phyloP scores from a whole-genome alignment of 2,329 filamentous ascomycete species.

The Colletotrichum magnum region DNA sequence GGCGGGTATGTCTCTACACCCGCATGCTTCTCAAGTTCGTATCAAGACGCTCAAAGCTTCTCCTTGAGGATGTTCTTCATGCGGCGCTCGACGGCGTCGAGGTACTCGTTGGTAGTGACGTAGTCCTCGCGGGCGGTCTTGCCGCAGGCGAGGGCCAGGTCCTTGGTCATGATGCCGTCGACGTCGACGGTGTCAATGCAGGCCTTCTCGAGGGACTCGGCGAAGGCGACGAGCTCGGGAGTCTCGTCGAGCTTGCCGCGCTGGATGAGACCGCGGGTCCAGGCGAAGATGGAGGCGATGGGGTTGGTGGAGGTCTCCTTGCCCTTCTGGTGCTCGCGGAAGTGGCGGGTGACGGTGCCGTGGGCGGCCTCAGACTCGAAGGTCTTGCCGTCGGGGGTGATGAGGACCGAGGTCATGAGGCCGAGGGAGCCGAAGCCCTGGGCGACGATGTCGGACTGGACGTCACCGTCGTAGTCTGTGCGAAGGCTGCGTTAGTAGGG shows the following conservation, averaged over 20 bases:
- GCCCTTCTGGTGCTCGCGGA: conserved; percentile 98
- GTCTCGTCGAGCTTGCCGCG: conserved; percentile 93
- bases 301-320: conserved; percentile 98
- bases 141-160: conserved; percentile 94
- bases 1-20: not conserved
- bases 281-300: conserved; percentile 98
- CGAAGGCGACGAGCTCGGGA: conserved; percentile 92
- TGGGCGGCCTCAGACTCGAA: conserved; percentile 98
- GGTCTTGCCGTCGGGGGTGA: conserved; percentile 96
- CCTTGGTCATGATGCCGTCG: conserved; percentile 99
- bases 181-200: conserved; percentile 95
- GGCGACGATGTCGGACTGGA: conserved; percentile 98
- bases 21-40: no score
- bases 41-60: conserved; percentile 71
- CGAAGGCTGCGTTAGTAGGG: conserved; percentile 39
- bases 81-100: conserved; percentile 91
- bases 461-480: conserved; percentile 96
- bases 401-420: conserved; percentile 97
- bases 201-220: conserved; percentile 91
- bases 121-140: conserved; percentile 87
- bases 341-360: conserved; percentile 98
- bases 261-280: conserved; percentile 95
- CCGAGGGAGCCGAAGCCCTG: conserved; percentile 98
- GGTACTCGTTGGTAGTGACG: conserved; percentile 92
- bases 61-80: conserved; percentile 85